Percentiles rank a stretch among this genome's conserved stretches.
Conservation (phyloP, 371 early-diverging fungal genomes). For the Blyttiomyces sp. region DNA sequence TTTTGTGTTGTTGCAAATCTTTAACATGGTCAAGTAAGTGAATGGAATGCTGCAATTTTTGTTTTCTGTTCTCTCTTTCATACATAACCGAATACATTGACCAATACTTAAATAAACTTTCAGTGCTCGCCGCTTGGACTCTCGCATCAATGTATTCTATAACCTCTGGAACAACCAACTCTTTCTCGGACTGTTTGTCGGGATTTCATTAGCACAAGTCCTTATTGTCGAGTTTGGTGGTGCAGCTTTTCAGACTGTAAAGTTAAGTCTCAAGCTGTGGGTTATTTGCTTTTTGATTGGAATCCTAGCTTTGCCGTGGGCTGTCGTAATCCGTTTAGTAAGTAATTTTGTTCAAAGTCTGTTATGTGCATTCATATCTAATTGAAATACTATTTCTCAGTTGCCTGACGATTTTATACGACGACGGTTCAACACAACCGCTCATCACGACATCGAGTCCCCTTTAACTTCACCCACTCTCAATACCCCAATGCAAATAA, state of each 20-base stretch:
- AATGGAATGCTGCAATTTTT: too few relatives aligned
- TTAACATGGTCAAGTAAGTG: conserved; percentile 65
- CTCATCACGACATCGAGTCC: too few relatives aligned
- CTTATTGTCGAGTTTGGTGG: conserved; percentile 84
- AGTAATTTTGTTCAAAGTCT: too few relatives aligned
- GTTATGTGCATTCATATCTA: too few relatives aligned
- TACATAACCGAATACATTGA: background rate
- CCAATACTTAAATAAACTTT: background rate
- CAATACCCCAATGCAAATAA: too few relatives aligned
- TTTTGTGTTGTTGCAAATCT: conserved; percentile 93
- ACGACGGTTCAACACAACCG: too few relatives aligned
- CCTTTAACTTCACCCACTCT: too few relatives aligned
- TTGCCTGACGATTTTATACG: too few relatives aligned
- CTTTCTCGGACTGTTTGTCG: background rate
- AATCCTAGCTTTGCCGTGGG: conserved; percentile 65
- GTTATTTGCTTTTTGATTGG: conserved; percentile 61
- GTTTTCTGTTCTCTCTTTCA: too few relatives aligned
- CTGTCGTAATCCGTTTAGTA: conserved; percentile 60
- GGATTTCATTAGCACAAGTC: conserved; percentile 58
- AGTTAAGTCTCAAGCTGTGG: conserved; percentile 61
- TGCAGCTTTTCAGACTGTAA: conserved; percentile 74
- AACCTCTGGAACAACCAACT: background rate
- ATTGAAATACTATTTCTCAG: too few relatives aligned
- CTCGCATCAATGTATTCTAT: background rate
- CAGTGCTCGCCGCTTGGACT: background rate